A percentile compares a stretch with the other conserved stretches of the same genome.
Conservation (phyloP, 2,329 filamentous ascomycete species). For the Neonectria ditissima region DNA sequence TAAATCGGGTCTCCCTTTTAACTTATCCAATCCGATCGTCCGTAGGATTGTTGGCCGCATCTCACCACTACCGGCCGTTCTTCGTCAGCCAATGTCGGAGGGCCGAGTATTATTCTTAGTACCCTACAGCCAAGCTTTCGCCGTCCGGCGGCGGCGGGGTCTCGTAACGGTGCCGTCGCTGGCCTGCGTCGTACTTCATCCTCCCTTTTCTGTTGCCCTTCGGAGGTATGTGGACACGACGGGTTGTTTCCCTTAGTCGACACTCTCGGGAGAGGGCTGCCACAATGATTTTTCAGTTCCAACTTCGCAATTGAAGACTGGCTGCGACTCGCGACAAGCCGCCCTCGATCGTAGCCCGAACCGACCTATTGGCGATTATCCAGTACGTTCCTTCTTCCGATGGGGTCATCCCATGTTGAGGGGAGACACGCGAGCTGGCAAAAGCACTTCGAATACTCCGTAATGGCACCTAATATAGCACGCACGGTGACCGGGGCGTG, state of each 20-base stretch:
- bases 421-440: neutral
- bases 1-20: constrained; percentile 25
- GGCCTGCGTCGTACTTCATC: constrained; percentile 34
- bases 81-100: constrained; percentile 26
- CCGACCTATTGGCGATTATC: neutral
- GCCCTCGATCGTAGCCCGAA: neutral
- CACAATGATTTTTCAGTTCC: constrained; percentile 30
- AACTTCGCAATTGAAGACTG: neutral
- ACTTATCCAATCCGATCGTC: constrained; percentile 33
- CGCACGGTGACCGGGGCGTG: constrained; percentile 4
- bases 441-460: constrained; percentile 1
- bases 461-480: neutral
- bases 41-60: constrained; percentile 23
- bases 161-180: constrained; percentile 31
- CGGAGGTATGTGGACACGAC: constrained; percentile 23
- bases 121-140: constrained; percentile 31
- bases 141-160: constrained; percentile 30
- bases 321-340: neutral
- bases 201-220: constrained; percentile 37
- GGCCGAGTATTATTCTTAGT: constrained; percentile 38
- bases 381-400: neutral
- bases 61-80: constrained; percentile 32
- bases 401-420: neutral
- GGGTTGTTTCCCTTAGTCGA: constrained; percentile 31
- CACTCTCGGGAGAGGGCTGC: constrained; percentile 22